phyloP scores from a whole-genome alignment of 2,329 filamentous ascomycete genomes.

The Pestalotiopsis sp. region DNA sequence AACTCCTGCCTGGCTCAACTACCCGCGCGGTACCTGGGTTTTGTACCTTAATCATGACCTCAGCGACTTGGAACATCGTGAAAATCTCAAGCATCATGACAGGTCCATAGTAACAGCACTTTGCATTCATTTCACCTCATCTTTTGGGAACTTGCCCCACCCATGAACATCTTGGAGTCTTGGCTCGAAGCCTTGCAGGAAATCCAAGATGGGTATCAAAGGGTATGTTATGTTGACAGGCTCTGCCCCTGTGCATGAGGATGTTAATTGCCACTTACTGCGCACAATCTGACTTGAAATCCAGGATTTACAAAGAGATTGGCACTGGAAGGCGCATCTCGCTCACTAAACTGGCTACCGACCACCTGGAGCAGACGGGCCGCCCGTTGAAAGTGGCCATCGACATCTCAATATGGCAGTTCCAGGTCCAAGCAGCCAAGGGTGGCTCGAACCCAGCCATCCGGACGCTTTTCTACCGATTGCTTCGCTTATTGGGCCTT shows the following conservation, averaged over 20 bases:
- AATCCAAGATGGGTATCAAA: slow-evolving; percentile 62
- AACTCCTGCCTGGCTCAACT: background rate
- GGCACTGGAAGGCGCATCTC: slow-evolving; percentile 78
- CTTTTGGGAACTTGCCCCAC: background rate
- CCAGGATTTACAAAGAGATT: slow-evolving; percentile 86
- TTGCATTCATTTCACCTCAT: background rate
- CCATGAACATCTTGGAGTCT: background rate
- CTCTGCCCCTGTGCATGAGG: slow-evolving; percentile 11
- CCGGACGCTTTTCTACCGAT: slow-evolving; percentile 88
- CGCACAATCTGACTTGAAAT: slow-evolving; percentile 16
- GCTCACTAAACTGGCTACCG: slow-evolving; percentile 77
- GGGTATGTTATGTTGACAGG: slow-evolving; percentile 43
- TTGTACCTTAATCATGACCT: background rate
- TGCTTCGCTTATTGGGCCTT: slow-evolving; percentile 72
- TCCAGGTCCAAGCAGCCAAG: slow-evolving; percentile 82
- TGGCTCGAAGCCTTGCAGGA: slow-evolving; percentile 1
- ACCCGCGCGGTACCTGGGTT: background rate
- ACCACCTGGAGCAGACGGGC: slow-evolving; percentile 69
- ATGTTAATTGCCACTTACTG: background rate
- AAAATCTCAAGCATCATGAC: background rate
- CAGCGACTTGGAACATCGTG: background rate
- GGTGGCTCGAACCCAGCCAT: slow-evolving; percentile 89
- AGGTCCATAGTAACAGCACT: background rate
- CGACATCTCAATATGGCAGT: slow-evolving; percentile 96
- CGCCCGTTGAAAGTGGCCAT: slow-evolving; percentile 84